Base-by-base conservation (phyloP, 352 stramenopile genomes). In the Bremia lactucae region DNA sequence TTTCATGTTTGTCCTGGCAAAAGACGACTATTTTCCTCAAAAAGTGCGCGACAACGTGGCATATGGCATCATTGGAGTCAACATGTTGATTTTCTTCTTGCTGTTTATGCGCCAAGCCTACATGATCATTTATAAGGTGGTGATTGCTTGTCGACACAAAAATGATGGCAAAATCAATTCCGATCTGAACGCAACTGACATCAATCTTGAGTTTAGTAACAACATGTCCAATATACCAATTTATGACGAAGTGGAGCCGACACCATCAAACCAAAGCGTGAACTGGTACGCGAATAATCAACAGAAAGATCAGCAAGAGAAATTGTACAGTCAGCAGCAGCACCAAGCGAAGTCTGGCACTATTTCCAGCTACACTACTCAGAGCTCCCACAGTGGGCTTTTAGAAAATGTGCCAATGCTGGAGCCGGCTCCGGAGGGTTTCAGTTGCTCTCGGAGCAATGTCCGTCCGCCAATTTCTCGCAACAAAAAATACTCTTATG, bases 41-140 rank as follows among this genome's bases (percentile, higher is more conserved):
- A 61, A 20, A 8, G 64, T 90, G 25, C 77, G 80, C 13, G 75
- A 93, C 49, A 87, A 88, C 34, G 75, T 87, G 36, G 63, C 80
- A 11, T 93, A 93, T 44, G 80, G 61, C 14, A 90, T 93, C 59
- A 87, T 93, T 33, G 76, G 71, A 25, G 59, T 87, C 42, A 88
- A 88, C 48, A 72, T 87, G 28, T 83, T 86, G 38, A 77, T 89
- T 48, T 92, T 89, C 56, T 72, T 77, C 19, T 47, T 92, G 31
- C 58, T 92, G 2, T 83, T 92, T 44, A 34, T 87, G 16, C 74
- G 79, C 1, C 79, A 92, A 54, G 60, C 65, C 11, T 92, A 88
- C 64, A 64, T 77, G 19, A 85, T 85, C 46, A 57, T 81, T 21
- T 70, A 75, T 50, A 89, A 89, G 45, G 48, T 88, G 49, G n/a